Conservation (phyloP, 2,329 filamentous ascomycete genomes). For the Rhynchosporium agropyri region DNA sequence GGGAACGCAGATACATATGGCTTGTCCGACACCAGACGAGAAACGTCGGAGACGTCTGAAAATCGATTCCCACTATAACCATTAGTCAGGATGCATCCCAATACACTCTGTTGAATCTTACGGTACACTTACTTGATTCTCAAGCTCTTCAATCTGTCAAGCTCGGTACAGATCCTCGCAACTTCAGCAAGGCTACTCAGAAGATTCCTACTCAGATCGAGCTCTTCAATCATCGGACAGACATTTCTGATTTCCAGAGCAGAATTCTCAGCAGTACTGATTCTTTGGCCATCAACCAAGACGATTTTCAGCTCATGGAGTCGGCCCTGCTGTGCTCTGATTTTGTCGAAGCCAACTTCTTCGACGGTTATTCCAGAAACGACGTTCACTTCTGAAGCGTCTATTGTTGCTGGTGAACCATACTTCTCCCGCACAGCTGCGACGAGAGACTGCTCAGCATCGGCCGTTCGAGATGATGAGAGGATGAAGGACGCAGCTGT, state of each 20-base stretch:
- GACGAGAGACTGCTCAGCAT: conserved; percentile 72
- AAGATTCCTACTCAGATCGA: conserved; percentile 85
- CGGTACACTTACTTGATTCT: conserved; percentile 65
- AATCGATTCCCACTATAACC: conserved; percentile 74
- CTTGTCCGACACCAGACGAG: background rate
- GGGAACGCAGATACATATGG: conserved; percentile 4
- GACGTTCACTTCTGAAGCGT: conserved; percentile 52
- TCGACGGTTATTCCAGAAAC: conserved; percentile 84
- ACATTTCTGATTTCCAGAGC: conserved; percentile 45
- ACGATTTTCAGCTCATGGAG: conserved; percentile 78
- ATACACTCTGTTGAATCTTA: background rate
- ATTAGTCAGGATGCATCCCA: background rate
- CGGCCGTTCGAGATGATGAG: conserved; percentile 70
- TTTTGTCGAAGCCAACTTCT: conserved; percentile 95
- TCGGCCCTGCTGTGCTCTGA: conserved; percentile 75
- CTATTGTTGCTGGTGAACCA: conserved; percentile 56
- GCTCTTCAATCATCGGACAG: conserved; percentile 70
- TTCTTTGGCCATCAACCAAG: conserved; percentile 75
- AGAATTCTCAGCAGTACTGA: conserved; percentile 49
- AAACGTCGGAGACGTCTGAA: conserved; percentile 42
- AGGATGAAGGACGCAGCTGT: conserved; percentile 87
- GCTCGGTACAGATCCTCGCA: conserved; percentile 68
- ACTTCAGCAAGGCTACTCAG: conserved; percentile 70
- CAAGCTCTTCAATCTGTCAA: conserved; percentile 67
- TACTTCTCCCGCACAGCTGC: conserved; percentile 85